A percentile compares a stretch with the other conserved stretches of the same genome.
phyloP scores from a whole-genome alignment of 2,329 filamentous ascomycete species.

The Penicillium thymicola region DNA sequence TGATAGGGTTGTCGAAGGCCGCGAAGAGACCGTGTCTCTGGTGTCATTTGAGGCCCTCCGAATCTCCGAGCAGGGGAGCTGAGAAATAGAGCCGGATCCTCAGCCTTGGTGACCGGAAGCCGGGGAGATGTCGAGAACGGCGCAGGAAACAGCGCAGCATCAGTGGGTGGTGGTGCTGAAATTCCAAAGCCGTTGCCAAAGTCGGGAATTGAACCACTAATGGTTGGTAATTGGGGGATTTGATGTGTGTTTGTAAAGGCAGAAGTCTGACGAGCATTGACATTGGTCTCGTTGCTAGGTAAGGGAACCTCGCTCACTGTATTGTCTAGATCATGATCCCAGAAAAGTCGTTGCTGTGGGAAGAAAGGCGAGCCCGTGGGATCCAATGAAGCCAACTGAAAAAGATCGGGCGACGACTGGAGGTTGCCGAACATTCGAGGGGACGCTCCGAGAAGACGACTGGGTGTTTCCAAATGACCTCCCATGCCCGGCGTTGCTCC shows the following conservation, averaged over 20 bases:
- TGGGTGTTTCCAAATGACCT: conserved; percentile 45
- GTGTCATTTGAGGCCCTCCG: conserved; percentile 37
- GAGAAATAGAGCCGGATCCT: conserved; percentile 48
- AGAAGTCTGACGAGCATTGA: conserved; percentile 24
- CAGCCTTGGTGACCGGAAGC: conserved; percentile 36
- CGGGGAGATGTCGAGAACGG: conserved; percentile 48
- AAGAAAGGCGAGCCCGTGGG: conserved; percentile 56
- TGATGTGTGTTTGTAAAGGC: conserved; percentile 22
- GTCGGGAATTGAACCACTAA: conserved; percentile 34
- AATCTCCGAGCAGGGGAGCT: conserved; percentile 50
- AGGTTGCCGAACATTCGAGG: conserved; percentile 51
- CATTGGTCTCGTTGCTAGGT: conserved; percentile 11
- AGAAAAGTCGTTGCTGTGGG: conserved; percentile 53
- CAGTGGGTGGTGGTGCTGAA: conserved; percentile 28
- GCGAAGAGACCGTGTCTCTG: conserved; percentile 27
- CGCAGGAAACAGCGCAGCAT: conserved; percentile 41
- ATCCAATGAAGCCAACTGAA: conserved; percentile 51
- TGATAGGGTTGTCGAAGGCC: conserved; percentile 46
- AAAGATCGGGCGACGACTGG: conserved; percentile 58
- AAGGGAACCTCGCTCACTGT: conserved; percentile 14
- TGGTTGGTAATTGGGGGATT: conserved; percentile 37
- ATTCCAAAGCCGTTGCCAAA: conserved; percentile 31
- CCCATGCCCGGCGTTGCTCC: conserved; percentile 23
- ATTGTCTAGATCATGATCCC: conserved; percentile 43
- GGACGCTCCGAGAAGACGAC: conserved; percentile 44